Percentiles rank a stretch among this genome's conserved stretches.
Evolutionary conservation across 441 rosid species (phyloP).

Genomic region (Gossypium gossypioides): DNA sequence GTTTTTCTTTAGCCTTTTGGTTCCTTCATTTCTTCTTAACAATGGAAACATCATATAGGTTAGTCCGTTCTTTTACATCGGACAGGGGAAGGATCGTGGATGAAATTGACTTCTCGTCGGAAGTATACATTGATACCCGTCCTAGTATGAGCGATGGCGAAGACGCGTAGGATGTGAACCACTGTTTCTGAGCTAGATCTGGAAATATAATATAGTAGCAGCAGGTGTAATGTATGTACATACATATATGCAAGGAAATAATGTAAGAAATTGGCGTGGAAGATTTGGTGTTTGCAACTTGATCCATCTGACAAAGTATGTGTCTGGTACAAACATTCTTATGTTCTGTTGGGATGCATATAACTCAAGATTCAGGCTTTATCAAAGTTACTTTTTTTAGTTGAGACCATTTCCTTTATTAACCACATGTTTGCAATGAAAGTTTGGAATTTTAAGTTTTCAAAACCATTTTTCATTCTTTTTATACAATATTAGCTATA

Average conservation of each 20-base stretch:
- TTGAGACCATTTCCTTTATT: neutral
- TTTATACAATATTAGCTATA: too few relatives aligned
- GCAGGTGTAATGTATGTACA: neutral
- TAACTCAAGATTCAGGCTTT: neutral
- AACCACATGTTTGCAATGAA: neutral
- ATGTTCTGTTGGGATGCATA: neutral
- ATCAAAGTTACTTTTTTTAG: neutral
- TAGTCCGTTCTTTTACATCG: constrained; percentile 5
- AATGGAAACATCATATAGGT: neutral
- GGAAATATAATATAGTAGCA: neutral
- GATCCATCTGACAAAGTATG: neutral
- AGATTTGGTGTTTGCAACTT: neutral
- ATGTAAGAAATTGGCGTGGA: neutral
- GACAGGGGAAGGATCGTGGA: constrained; percentile 67
- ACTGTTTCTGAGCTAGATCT: neutral
- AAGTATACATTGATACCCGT: constrained; percentile 49
- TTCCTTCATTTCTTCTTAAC: neutral
- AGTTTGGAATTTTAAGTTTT: neutral
- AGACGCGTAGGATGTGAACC: constrained; percentile 26
- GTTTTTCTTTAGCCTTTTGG: neutral
- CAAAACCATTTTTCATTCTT: too few relatives aligned
- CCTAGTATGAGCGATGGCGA: constrained; percentile 48
- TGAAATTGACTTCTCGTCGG: constrained; percentile 54
- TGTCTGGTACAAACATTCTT: neutral
- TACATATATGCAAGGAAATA: neutral